These are phyloP conservation scores for Thielaviopsis populi DNA, from an alignment of 2,329 filamentous ascomycete species.

Conservation along the genomic window DNA sequence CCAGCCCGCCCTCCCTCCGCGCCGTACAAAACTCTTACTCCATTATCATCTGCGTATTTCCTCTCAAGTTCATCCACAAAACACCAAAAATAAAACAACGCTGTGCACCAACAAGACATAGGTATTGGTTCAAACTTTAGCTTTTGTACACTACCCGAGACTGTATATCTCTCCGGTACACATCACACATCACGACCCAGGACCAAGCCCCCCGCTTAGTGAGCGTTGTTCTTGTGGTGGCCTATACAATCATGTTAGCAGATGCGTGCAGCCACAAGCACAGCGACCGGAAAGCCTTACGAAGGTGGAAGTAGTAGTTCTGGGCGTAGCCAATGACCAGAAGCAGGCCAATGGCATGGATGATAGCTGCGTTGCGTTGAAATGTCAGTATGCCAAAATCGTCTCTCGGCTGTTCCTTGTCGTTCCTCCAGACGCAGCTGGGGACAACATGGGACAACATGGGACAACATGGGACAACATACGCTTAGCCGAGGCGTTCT, in stretches of 20 bases:
- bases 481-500: constrained; percentile 82
- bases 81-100: no score
- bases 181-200: constrained; percentile 1
- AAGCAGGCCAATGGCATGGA: constrained; percentile 69
- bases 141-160: constrained; percentile 17
- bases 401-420: no score
- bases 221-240: constrained; percentile 99
- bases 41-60: no score
- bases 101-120: no score
- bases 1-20: no score
- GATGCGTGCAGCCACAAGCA: neutral
- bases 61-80: no score
- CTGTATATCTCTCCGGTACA: constrained; percentile 11
- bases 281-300: constrained; percentile 40
- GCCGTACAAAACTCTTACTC: no score
- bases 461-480: no score
- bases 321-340: constrained; percentile 80
- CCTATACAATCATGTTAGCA: constrained; percentile 37
- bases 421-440: no score
- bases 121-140: constrained; percentile 13
- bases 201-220: constrained; percentile 46
- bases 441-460: no score
- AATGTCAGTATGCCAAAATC: neutral
- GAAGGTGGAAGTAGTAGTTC: constrained; percentile 99
- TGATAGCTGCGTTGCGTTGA: constrained; percentile 48